Evolutionary conservation across 2,329 filamentous ascomycete genomes (phyloP), one percentile per base, ranked within the genome.

Genomic region (Aspergillus viridinutans): DNA sequence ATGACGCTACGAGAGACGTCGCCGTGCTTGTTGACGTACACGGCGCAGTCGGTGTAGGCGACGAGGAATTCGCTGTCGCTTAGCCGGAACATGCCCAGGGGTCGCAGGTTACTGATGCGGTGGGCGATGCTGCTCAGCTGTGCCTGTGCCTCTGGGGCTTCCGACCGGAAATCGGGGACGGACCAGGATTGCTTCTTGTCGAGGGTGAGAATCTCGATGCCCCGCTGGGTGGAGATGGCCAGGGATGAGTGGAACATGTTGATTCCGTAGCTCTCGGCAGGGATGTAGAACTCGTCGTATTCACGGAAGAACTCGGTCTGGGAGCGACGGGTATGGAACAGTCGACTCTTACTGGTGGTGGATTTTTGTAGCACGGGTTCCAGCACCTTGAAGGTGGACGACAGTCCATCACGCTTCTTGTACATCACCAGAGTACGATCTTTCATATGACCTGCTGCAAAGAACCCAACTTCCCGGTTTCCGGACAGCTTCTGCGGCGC

Each of bases 231-330:
- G 21, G 90, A 88, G 50, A 99, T 91, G 9, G 94, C 91, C 53
- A 99, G 89, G 60, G 92, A 95, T 0, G 89, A 91, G 72, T 97
- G 91, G 83, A 97, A 99, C 53, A 99, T 84, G 74, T 97, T 97
- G 71, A 99, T 89, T 50, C 90, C 91, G 74, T 89, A 96, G 73
- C 92, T 97, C 71, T 99, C 95, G 2, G 90, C 88, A 0, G 94
- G 94, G 65, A 99, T 92, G 76, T 97, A 99, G 76, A 99, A 99
- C 65, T 97, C 94, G 77, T 99, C 94, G 72, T 92, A 99, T 70
- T 99, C 94, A 61, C 94, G 89, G 85, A 97, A 99, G 67, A 93
- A 93, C 67, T 99, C 94, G 0, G 93, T 97, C 58, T 84, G 86
- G 21, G 91, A 91, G 29, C 83, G 81, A 9, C 83, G 83, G 20